A percentile compares a stretch with the other conserved stretches of the same genome.
Evolutionary conservation across 1,284 basidiomycete genomes (phyloP).

Genomic region (Psilocybe mexicana): DNA sequence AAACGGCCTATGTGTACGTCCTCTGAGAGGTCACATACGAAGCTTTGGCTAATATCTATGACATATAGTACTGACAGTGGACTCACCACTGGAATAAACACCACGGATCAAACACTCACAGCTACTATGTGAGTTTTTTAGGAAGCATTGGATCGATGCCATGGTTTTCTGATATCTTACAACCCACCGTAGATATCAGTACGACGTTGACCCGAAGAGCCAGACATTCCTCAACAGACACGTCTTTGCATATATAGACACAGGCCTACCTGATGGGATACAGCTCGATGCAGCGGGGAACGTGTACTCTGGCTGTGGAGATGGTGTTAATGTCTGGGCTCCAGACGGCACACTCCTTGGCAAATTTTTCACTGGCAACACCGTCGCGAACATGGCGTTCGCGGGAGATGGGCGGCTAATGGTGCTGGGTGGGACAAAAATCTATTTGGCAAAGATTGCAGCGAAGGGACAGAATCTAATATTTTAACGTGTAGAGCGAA

Average conservation of each 20-base stretch:
- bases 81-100: slow-evolving; percentile 42
- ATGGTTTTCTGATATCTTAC: neutral
- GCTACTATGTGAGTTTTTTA: slow-evolving; percentile 59
- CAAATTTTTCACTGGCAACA: slow-evolving; percentile 68
- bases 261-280: slow-evolving; percentile 75
- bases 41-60: neutral
- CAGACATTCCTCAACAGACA: slow-evolving; percentile 63
- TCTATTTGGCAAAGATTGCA: slow-evolving; percentile 63
- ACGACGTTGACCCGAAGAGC: slow-evolving; percentile 62
- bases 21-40: neutral
- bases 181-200: slow-evolving; percentile 31
- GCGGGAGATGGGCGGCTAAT: slow-evolving; percentile 63
- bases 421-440: slow-evolving; percentile 65
- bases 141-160: neutral
- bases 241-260: slow-evolving; percentile 69
- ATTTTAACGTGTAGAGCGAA: neutral
- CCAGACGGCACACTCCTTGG: slow-evolving; percentile 66
- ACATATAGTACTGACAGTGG: slow-evolving; percentile 55
- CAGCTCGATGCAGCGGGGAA: slow-evolving; percentile 69
- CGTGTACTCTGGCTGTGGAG: slow-evolving; percentile 68
- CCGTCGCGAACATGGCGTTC: slow-evolving; percentile 69
- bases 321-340: slow-evolving; percentile 74
- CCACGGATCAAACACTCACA: slow-evolving; percentile 60
- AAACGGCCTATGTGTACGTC: slow-evolving; percentile 64
- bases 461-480: slow-evolving; percentile 27